phyloP scores from a whole-genome alignment of 2,329 filamentous ascomycete genomes.

The Hymenoscyphus fraxineus region DNA sequence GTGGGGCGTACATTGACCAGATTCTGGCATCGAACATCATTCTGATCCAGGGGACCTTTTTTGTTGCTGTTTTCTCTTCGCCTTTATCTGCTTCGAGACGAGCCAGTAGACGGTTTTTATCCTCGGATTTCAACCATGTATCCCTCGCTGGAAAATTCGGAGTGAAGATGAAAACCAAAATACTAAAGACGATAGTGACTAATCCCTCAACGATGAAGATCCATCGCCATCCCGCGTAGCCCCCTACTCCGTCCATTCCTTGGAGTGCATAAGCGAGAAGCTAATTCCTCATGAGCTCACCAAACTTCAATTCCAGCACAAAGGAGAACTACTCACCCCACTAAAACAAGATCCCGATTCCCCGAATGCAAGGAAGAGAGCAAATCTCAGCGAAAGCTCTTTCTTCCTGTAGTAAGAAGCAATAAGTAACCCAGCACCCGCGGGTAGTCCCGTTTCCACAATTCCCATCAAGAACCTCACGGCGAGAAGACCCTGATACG shows the following conservation, averaged over 20 bases:
- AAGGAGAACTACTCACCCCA: constrained; percentile 25
- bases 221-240: constrained; percentile 47
- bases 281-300: background rate
- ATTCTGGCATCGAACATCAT: constrained; percentile 27
- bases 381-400: constrained; percentile 56
- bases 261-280: constrained; percentile 47
- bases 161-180: constrained; percentile 14
- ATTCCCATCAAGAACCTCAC: constrained; percentile 19
- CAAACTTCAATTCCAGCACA: background rate
- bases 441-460: constrained; percentile 20
- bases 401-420: constrained; percentile 54
- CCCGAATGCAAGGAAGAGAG: constrained; percentile 38
- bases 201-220: constrained; percentile 44
- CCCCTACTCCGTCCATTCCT: constrained; percentile 43
- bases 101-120: constrained; percentile 10
- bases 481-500: constrained; percentile 30
- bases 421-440: constrained; percentile 43
- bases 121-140: background rate
- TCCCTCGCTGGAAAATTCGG: constrained; percentile 6
- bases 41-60: constrained; percentile 13
- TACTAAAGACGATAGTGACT: constrained; percentile 39
- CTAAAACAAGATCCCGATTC: constrained; percentile 42
- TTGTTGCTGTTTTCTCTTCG: constrained; percentile 2
- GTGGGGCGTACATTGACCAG: constrained; percentile 18
- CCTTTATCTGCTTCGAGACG: constrained; percentile 19